Evolutionary conservation across 257 asterid species (phyloP).

Genomic region (Avicennia marina): DNA sequence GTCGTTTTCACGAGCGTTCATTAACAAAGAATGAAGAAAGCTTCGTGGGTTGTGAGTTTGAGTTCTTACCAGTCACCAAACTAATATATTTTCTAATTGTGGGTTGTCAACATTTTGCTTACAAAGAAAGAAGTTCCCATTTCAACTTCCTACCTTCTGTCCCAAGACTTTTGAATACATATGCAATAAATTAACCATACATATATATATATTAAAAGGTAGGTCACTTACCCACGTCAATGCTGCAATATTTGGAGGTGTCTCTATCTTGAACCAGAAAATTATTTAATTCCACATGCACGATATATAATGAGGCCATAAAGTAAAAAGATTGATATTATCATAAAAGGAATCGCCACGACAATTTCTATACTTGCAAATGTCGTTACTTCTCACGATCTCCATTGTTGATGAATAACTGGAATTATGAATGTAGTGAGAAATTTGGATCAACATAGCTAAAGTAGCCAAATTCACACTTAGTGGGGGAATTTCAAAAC

Average conservation of each 20-base stretch:
- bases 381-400: too few relatives aligned
- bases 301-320: too few relatives aligned
- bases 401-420: too few relatives aligned
- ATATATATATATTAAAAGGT: too few relatives aligned
- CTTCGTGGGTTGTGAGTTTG: constrained; percentile 21
- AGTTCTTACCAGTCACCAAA: constrained; percentile 40
- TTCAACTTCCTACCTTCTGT: constrained; percentile 43
- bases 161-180: constrained; percentile 24
- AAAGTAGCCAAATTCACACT: too few relatives aligned
- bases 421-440: too few relatives aligned
- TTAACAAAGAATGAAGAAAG: neutral
- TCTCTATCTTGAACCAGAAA: neutral
- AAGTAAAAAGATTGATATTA: too few relatives aligned
- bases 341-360: too few relatives aligned
- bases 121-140: constrained; percentile 27
- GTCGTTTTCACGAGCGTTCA: constrained; percentile 14
- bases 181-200: too few relatives aligned
- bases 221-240: neutral
- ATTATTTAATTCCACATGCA: neutral
- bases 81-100: constrained; percentile 1
- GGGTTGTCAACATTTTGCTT: constrained; percentile 27
- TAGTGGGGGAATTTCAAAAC: too few relatives aligned
- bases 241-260: constrained; percentile 3
- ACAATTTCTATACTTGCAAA: too few relatives aligned
- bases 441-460: too few relatives aligned